Conservation (phyloP, 2,329 filamentous ascomycete species). For the Hortaea sp. region DNA sequence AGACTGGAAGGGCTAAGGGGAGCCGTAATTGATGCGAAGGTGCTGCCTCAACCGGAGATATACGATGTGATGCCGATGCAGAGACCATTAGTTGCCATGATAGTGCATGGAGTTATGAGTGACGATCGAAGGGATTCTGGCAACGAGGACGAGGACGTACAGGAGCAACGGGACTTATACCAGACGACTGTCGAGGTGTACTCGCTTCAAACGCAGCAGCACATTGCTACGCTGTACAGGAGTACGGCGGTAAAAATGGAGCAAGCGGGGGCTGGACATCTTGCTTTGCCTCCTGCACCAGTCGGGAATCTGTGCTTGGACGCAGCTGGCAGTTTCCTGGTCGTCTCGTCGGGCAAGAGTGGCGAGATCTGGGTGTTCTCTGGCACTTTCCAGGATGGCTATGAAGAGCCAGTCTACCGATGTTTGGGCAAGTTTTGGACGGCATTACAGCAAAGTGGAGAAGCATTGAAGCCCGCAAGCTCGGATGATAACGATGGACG, state of each 20-base stretch:
- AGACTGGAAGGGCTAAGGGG: constrained; percentile 69
- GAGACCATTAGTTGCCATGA: constrained; percentile 67
- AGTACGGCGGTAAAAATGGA: constrained; percentile 49
- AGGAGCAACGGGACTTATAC: constrained; percentile 40
- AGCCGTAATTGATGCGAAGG: constrained; percentile 70
- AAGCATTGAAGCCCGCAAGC: constrained; percentile 5
- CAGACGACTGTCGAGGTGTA: constrained; percentile 86
- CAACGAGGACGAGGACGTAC: constrained; percentile 23
- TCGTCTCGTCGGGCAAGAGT: constrained; percentile 68
- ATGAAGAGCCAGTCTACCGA: constrained; percentile 33
- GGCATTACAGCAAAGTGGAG: constrained; percentile 40
- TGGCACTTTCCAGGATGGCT: constrained; percentile 18
- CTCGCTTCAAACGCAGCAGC: constrained; percentile 65
- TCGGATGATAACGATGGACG: constrained; percentile 23
- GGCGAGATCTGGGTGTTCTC: constrained; percentile 76
- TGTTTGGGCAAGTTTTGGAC: constrained; percentile 93
- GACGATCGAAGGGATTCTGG: constrained; percentile 29
- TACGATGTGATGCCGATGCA: constrained; percentile 41
- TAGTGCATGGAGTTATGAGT: constrained; percentile 66
- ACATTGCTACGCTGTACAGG: constrained; percentile 63
- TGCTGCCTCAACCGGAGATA: constrained; percentile 56
- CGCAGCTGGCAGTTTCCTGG: constrained; percentile 60
- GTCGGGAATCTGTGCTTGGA: constrained; percentile 64
- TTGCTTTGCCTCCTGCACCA: constrained; percentile 44
- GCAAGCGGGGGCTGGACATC: constrained; percentile 14